Conservation (phyloP, 2,329 filamentous ascomycete species). For the Phialemoniopsis sp. region DNA sequence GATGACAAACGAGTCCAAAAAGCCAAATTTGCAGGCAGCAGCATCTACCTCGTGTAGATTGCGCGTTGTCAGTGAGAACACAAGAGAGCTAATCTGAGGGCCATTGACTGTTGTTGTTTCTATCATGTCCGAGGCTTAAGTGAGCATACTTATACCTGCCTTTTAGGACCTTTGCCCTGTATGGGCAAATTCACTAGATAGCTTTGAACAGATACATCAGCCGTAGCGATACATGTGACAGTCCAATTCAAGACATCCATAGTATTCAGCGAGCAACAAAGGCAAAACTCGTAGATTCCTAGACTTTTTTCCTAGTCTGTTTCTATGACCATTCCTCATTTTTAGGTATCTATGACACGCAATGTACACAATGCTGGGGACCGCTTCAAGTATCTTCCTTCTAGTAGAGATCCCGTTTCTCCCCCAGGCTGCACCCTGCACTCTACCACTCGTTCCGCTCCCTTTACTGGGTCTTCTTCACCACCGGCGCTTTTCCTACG, state of each 20-base stretch:
- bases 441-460: background rate
- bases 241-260: too few relatives aligned
- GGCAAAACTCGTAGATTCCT: background rate
- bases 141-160: too few relatives aligned
- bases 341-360: background rate
- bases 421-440: too few relatives aligned
- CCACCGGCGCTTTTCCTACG: slow-evolving; percentile 20
- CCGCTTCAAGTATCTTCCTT: background rate
- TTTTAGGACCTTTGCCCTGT: too few relatives aligned
- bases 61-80: slow-evolving; percentile 32
- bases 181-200: too few relatives aligned
- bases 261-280: too few relatives aligned
- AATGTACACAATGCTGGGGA: too few relatives aligned
- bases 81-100: slow-evolving; percentile 38
- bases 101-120: slow-evolving; percentile 7
- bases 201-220: too few relatives aligned
- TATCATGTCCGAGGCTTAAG: background rate
- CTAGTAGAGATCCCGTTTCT: too few relatives aligned
- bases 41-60: slow-evolving; percentile 5
- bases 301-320: background rate
- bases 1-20: slow-evolving; percentile 31
- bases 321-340: background rate
- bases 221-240: too few relatives aligned
- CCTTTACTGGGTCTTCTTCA: slow-evolving; percentile 44
- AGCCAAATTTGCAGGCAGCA: slow-evolving; percentile 37